These are phyloP conservation scores for Dendryphion nanum DNA, from an alignment of 2,329 filamentous ascomycete genomes.

Conservation along the genomic window DNA sequence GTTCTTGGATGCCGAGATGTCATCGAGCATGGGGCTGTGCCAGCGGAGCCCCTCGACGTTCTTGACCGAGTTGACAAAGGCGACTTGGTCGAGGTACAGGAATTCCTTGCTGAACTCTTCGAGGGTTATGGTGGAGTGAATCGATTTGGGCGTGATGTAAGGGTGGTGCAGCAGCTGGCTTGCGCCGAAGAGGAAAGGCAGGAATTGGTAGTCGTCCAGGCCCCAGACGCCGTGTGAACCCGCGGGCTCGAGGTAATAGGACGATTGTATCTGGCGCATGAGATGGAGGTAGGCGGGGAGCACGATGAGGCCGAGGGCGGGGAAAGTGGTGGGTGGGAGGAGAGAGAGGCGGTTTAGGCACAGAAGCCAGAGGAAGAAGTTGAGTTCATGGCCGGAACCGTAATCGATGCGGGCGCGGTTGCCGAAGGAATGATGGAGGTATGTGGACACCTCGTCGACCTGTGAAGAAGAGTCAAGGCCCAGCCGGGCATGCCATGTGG, in stretches of 20 bases:
- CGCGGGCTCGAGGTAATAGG: constrained; percentile 90
- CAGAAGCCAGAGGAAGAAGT: constrained; percentile 96
- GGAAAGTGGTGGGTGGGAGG: constrained; percentile 66
- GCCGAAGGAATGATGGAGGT: constrained; percentile 81
- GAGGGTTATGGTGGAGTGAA: constrained; percentile 83
- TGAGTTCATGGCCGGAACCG: constrained; percentile 94
- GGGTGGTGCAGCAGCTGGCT: constrained; percentile 64
- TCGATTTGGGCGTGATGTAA: constrained; percentile 54
- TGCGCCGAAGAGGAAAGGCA: constrained; percentile 53
- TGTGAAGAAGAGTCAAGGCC: constrained; percentile 54
- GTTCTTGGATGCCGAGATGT: constrained; percentile 84
- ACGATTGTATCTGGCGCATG: constrained; percentile 84
- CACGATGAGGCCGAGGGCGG: constrained; percentile 70
- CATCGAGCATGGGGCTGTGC: constrained; percentile 98
- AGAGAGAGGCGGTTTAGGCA: constrained; percentile 79
- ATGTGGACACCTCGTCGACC: constrained; percentile 71
- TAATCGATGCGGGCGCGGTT: constrained; percentile 85
- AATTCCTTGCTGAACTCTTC: constrained; percentile 84
- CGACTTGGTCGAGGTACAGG: constrained; percentile 88
- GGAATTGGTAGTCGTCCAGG: constrained; percentile 54
- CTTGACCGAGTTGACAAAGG: constrained; percentile 94
- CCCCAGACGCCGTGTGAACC: constrained; percentile 55
- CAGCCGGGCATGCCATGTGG: constrained; percentile 64
- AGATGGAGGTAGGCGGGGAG: constrained; percentile 80
- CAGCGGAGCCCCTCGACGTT: constrained; percentile 90